Base-by-base conservation (phyloP, 202 grass and related monocot genomes). In the Panicum hallii region DNA sequence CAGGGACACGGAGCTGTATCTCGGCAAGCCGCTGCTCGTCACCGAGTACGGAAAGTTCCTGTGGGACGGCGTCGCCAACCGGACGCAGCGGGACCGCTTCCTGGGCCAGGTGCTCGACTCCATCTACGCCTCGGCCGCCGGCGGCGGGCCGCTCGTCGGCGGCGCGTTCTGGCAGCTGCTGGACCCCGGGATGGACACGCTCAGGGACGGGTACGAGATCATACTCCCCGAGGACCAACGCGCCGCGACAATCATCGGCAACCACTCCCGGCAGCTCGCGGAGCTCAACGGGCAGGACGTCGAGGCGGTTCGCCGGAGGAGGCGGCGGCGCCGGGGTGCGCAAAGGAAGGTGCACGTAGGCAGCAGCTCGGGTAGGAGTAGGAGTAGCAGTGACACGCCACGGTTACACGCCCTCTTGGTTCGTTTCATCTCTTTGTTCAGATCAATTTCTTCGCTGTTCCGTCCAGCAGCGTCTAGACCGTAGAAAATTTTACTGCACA, bases 131-230 rank as follows among this genome's bases (percentile, higher is more conserved):
- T 88, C 87, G 5, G 87, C 90, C 0, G 52, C 63, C 0, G 3
- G 1, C 1, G 79, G 87, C 0, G 79, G 85, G 0, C 77, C 90
- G 2, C 82, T 87, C 3, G 90, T 85, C 22, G 92, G 92, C 10
- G 92, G 89, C 17, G 68, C 90, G 0, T 91, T 92, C 73, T 94
- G 92, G 92, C 90, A 94, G 42, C 75, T 94, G 34, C 79, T 94
- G 7, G 87, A 65, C 0, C 74, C 45, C 2, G 92, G 79, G 44
- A 90, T 94, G 90, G 84, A 92, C 47, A 14, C 77, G 4, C 83
- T 91, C 70, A 88, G 68, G 70, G 92, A 94, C 3, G 90, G 90
- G 0, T 94, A 88, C n/a, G 89, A 89, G 74, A 88, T 94, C 66
- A 78, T 94, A 12, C 85, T 92, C 9, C 81, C 71, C 0, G 13